Percentiles rank a stretch among this genome's conserved stretches.
phyloP scores from a whole-genome alignment of 2,329 filamentous ascomycete genomes.

The Fusarium foetens region DNA sequence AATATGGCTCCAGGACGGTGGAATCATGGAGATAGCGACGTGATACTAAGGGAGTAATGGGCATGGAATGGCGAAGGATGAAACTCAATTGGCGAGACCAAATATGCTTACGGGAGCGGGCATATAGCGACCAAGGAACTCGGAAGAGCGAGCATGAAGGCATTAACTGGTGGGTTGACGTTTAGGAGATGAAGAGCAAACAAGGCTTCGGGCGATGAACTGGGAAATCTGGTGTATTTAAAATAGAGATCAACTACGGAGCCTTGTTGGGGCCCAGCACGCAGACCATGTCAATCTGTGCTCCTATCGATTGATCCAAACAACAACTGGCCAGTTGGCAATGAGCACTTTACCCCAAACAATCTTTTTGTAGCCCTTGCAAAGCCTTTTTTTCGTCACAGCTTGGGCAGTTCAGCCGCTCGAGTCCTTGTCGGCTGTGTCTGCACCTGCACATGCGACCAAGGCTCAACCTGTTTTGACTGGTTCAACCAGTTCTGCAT shows the following conservation, averaged over 20 bases:
- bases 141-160: fast-evolving
- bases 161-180: fast-evolving
- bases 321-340: no score
- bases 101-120: fast-evolving
- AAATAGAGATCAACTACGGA: no score
- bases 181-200: fast-evolving
- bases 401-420: not conserved
- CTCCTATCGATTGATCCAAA: no score
- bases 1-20: no score
- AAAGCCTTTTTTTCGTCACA: fast-evolving
- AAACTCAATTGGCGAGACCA: fast-evolving
- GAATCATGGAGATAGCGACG: not conserved
- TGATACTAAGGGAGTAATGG: fast-evolving
- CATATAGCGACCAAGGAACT: fast-evolving
- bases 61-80: not conserved
- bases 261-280: fast-evolving
- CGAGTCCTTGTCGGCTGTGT: not conserved
- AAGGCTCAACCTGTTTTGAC: not conserved
- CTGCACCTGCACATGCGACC: not conserved
- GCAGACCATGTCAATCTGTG: no score
- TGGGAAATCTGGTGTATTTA: not conserved
- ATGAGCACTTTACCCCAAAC: no score
- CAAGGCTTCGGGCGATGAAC: fast-evolving
- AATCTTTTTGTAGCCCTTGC: fast-evolving
- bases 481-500: not conserved